Percentiles rank a stretch among this genome's conserved stretches.
phyloP scores from a whole-genome alignment of 345 rosid species.

The Laguncularia racemosa region DNA sequence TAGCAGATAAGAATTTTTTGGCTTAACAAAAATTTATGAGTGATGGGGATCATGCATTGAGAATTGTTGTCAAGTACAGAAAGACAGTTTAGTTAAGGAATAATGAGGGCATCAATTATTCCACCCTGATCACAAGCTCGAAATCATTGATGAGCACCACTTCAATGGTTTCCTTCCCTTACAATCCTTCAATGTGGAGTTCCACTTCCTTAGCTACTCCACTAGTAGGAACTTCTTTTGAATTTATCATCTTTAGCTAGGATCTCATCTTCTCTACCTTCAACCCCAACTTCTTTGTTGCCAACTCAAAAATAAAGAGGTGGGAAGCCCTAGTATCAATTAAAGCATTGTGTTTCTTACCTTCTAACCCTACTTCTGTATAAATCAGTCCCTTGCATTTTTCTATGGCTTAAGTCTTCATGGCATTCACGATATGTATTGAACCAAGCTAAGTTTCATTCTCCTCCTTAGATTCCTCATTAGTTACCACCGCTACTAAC shows the following conservation, averaged over 20 bases:
- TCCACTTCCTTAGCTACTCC: background rate
- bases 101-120: too few relatives aligned
- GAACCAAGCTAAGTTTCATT: background rate
- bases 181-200: background rate
- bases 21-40: too few relatives aligned
- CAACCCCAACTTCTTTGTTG: background rate
- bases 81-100: too few relatives aligned
- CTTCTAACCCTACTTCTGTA: background rate
- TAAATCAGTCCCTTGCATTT: background rate
- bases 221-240: background rate
- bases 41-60: too few relatives aligned
- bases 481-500: background rate
- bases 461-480: background rate
- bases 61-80: too few relatives aligned
- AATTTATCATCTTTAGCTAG: background rate
- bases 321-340: background rate
- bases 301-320: background rate
- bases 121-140: too few relatives aligned
- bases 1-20: too few relatives aligned
- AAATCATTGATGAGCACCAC: too few relatives aligned
- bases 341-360: background rate
- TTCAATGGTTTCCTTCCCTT: background rate
- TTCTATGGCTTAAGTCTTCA: background rate
- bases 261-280: background rate
- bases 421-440: background rate